Evolutionary conservation across 768 basidiomycete species (phyloP).

Genomic region (Mycena chlorophos): DNA sequence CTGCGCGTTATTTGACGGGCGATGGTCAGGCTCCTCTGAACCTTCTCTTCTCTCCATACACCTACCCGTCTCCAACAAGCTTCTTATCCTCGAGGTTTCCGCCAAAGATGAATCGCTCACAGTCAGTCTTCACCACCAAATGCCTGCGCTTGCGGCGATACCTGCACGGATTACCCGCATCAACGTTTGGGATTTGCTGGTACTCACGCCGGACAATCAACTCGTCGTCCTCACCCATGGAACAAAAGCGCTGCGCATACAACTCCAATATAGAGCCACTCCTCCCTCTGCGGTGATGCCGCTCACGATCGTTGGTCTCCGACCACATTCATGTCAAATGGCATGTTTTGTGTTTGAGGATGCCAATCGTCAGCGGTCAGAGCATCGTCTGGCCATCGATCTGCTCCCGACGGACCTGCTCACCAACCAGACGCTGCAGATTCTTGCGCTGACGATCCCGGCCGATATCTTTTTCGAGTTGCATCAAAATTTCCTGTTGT

Average conservation of each 20-base stretch:
- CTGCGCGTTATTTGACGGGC: conserved; percentile 62
- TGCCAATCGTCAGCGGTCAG: conserved; percentile 32
- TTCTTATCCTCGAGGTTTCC: conserved; percentile 52
- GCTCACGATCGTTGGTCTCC: conserved; percentile 38
- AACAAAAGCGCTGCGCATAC: conserved; percentile 40
- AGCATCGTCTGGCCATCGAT: conserved; percentile 38
- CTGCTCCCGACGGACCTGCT: conserved; percentile 56
- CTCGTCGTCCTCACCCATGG: conserved; percentile 68
- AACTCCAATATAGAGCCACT: conserved; percentile 24
- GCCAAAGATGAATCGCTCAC: conserved; percentile 43
- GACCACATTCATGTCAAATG: conserved; percentile 52
- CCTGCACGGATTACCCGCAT: conserved; percentile 65
- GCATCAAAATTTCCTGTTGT: conserved; percentile 54
- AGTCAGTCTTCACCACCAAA: conserved; percentile 37
- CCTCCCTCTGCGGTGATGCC: not conserved
- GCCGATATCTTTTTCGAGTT: conserved; percentile 54
- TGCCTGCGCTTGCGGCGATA: conserved; percentile 51
- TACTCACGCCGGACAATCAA: conserved; percentile 56
- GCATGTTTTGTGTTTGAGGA: conserved; percentile 56
- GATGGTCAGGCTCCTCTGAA: conserved; percentile 55
- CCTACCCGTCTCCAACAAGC: conserved; percentile 45
- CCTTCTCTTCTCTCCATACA: conserved; percentile 59
- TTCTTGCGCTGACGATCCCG: conserved; percentile 63
- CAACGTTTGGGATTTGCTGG: conserved; percentile 66
- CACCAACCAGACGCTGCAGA: conserved; percentile 58